Evolutionary conservation across 1,139 yeast species (phyloP), one percentile per base, ranked within the genome.

Genomic region (Magnusiomyces paraingens): DNA sequence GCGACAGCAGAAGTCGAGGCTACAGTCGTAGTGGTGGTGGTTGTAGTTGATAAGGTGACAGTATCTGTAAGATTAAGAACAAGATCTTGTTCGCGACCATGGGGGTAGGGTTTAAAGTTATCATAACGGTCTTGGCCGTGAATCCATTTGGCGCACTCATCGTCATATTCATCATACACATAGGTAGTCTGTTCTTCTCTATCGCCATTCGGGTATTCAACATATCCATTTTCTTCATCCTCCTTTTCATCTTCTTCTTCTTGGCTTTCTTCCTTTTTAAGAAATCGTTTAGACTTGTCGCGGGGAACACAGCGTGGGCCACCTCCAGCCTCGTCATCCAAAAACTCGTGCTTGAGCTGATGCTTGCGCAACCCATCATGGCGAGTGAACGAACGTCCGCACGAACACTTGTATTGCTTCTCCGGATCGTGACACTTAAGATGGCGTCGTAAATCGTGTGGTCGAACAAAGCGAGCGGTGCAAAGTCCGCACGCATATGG

Each of bases 371-470:
- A 73, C 0, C 97, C 96, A 71, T 93, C 98, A 55, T 86, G 83
- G 55, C 98, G 76, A 4, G 94, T 84, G 71, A 93, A 94, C 58
- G 84, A 85, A 70, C 90, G 91, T 18, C 98, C 97, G 71, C 99
- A 94, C 0, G 86, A 85, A 70, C 99, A 94, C 48, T 74, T 75
- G 62, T 80, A 84, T 46, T 84, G 82, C 59, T 86, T 82, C 57
- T 85, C 91, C 8, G 64, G 69, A 57, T 82, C 78, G 65, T 94
- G 99, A 20, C 93, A 88, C 67, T 89, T 90, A 58, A 82, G 83
- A 65, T 94, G 99, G 58, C 99, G 79, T 57, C 90, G 81, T 62
- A 94, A 75, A 70, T 94, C 99, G 67, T 94, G 99, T 60, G 94
- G 96, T 49, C 95, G 75, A 15, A 87, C 95, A 70, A 87, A 87